A percentile compares a stretch with the other conserved stretches of the same genome.
These are phyloP conservation scores for Trichoderma sp. DNA, from an alignment of 2,329 filamentous ascomycete genomes.

Conservation along the genomic window DNA sequence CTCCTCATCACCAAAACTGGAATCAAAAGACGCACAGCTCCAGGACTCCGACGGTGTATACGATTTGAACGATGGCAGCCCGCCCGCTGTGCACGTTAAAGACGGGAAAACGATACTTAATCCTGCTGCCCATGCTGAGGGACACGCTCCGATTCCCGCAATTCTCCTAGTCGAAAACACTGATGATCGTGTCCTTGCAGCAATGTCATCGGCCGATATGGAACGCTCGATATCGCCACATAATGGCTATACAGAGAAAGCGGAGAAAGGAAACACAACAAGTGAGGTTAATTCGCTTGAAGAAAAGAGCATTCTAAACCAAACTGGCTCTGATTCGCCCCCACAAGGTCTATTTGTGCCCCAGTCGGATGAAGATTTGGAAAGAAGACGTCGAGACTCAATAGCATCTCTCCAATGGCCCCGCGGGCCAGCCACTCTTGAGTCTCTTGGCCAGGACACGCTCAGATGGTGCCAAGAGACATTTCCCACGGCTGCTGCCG, in stretches of 20 bases:
- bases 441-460: constrained; percentile 50
- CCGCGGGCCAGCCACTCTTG: constrained; percentile 51
- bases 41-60: neutral
- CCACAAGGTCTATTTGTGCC: neutral
- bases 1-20: neutral
- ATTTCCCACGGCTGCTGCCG: constrained; percentile 70
- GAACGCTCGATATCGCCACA: constrained; percentile 2
- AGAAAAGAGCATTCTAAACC: constrained; percentile 20
- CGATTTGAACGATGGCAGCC: neutral
- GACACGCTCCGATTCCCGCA: constrained; percentile 23
- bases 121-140: neutral
- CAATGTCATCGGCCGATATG: constrained; percentile 9
- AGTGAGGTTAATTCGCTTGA: constrained; percentile 26
- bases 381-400: constrained; percentile 1
- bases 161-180: constrained; percentile 32
- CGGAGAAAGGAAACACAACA: neutral
- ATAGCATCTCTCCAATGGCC: constrained; percentile 24
- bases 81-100: too few species aligned
- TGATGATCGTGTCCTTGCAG: constrained; percentile 27
- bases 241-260: neutral
- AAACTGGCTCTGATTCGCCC: neutral
- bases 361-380: neutral
- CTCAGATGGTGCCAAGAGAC: constrained; percentile 69
- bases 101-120: neutral
- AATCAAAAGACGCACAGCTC: neutral